Evolutionary conservation across 352 stramenopile genomes (phyloP).

Genomic region (Aphanomyces invadans): DNA sequence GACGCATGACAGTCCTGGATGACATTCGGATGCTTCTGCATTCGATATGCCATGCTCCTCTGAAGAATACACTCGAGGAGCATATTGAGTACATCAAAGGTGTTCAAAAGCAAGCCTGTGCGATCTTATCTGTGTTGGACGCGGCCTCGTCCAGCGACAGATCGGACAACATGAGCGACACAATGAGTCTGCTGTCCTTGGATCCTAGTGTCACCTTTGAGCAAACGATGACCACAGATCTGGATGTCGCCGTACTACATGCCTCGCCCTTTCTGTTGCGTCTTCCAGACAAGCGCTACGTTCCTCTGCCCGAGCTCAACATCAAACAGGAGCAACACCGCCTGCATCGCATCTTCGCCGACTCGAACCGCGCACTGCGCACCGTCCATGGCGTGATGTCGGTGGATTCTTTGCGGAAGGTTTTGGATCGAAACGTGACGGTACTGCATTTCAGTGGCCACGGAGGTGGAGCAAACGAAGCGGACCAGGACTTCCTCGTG

Average conservation of each 20-base stretch:
- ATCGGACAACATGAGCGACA: slow-evolving; percentile 20
- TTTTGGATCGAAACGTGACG: slow-evolving; percentile 64
- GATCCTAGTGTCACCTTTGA: neutral
- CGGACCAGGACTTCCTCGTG: slow-evolving; percentile 54
- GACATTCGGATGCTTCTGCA: slow-evolving; percentile 17
- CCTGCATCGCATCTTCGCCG: slow-evolving; percentile 64
- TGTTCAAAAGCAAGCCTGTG: neutral
- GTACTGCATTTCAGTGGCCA: slow-evolving; percentile 77
- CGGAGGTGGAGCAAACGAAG: slow-evolving; percentile 45
- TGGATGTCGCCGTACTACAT: slow-evolving; percentile 69
- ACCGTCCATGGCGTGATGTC: slow-evolving; percentile 67
- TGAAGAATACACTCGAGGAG: neutral
- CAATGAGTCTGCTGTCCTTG: slow-evolving; percentile 17
- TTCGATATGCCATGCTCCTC: slow-evolving; percentile 12
- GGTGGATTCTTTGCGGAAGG: slow-evolving; percentile 61
- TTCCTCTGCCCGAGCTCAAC: slow-evolving; percentile 54
- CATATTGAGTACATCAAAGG: neutral
- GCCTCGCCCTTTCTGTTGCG: slow-evolving; percentile 64
- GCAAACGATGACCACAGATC: slow-evolving; percentile 45
- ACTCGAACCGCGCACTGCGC: slow-evolving; percentile 63
- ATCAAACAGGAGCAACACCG: slow-evolving; percentile 56
- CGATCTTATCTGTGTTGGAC: slow-evolving; percentile 2
- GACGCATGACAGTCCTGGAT: neutral
- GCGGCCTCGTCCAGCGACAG: neutral
- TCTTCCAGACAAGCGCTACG: slow-evolving; percentile 29